Evolutionary conservation across 306 rosid species (phyloP), one percentile per base, ranked within the genome.

Genomic region (Astragalus glycyphyllos): DNA sequence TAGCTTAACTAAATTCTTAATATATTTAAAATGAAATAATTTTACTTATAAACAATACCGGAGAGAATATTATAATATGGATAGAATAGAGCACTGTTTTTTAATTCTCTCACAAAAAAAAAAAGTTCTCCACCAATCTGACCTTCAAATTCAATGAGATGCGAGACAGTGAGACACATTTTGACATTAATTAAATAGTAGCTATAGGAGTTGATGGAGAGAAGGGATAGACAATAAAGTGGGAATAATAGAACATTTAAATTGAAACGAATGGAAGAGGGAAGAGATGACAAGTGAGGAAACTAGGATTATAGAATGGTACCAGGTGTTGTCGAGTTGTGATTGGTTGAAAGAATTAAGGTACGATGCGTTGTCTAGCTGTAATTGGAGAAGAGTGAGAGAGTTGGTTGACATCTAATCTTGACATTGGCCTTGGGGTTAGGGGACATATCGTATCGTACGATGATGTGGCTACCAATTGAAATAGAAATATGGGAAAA

Each of bases 361-460:
- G 80, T 76, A 68, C 80, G 7, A 48, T 58, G 80, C 48, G 63
- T 76, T 76, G 80, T 76, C 80, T 55, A 58, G 37, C 0, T 4
- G 10, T 13, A 38, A 67, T 44, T 65, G 79, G 71, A 8, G 10
- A 5, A 37, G 11, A 41, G 69, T 11, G 15, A 14, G 45, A 45
- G 53, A 29, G 7, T 26, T 50, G 59, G 76, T 58, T 44, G 46
- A 15, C 62, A 83, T 82, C 69, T 26, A 77, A 15, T 11, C 16
- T 44, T 76, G 66, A 72, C 82, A 57, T 49, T 49, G 59, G 68
- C 40, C 40, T 8, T 46, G 0, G 6, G 9, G 44, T n/a, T 11
- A 49, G 45, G 59, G 11, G 64, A 66, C 70, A 66, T 38, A n/a
- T 50, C 86, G 83, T 38, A n/a, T 50, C 86, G 83, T 84, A 84